Evolutionary conservation across 169 alveolate species (phyloP), one percentile per base, ranked within the genome.

Genomic region (Cryptosporidium sp.): DNA sequence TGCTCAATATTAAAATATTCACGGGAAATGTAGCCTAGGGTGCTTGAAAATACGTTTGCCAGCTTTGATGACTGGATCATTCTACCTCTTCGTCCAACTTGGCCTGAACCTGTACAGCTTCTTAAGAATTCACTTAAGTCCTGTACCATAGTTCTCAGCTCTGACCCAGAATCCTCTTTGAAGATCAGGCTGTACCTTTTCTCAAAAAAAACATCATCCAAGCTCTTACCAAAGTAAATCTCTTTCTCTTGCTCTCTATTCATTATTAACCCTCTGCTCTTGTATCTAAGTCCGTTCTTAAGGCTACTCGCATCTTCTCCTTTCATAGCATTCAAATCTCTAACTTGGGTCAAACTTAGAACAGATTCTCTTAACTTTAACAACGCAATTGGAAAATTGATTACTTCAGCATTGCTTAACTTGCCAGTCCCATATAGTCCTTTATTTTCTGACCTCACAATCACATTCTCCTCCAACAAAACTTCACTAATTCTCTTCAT

Each of bases 401-500:
- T 80, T 26, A 80, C 55, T 48, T 62, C 62, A 14, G 89, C 55
- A 39, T 80, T 58, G 21, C 45, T 61, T 31, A 41, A n/a, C 43
- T 43, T 37, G 1, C 55, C 70, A 4, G 26, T 62, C 48, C 29
- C 52, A 50, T 61, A 59, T 29, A 59, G 4, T 18, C 59, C 59
- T 9, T 67, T 80, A 65, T 41, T 35, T 23, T 37, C 68, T n/a
- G 33, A 51, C 8, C 35, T 61, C 29, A 43, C 50, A 12, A 41
- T 39, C 8, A 59, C 58, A 8, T 59, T 41, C 16, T 80, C 87
- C 35, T 80, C 80, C 65, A 67, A 8, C 8, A 80, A 29, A n/a
- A 80, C 29, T 3, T 80, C 89, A 29, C 89, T 80, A 23, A 62
- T 62, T 43, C 89, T 37, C 39, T 52, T 80, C 67, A 80, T 67